These are phyloP conservation scores for Nymphaea colorata DNA, from an alignment of 164 flowering plant species.

Conservation along the genomic window DNA sequence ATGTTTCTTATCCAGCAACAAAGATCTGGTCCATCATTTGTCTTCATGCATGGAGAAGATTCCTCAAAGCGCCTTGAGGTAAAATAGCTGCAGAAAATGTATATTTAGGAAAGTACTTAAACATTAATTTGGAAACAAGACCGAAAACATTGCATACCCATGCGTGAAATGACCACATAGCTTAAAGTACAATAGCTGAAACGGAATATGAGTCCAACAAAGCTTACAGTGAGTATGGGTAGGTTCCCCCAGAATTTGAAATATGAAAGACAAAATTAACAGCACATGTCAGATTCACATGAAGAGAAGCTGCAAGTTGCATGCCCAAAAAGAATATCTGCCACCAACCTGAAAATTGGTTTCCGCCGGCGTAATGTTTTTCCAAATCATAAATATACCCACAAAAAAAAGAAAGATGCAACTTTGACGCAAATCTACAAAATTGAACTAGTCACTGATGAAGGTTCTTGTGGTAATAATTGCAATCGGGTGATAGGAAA, in stretches of 20 bases:
- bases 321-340: background rate
- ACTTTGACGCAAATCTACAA: background rate
- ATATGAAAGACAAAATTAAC: background rate
- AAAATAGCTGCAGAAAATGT: background rate
- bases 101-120: background rate
- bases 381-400: too few relatives aligned
- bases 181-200: background rate
- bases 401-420: too few relatives aligned
- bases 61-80: background rate
- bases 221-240: background rate
- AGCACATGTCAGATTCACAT: background rate
- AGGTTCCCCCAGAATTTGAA: background rate
- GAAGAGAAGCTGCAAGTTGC: background rate
- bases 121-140: background rate
- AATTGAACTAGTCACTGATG: background rate
- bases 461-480: background rate
- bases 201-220: background rate
- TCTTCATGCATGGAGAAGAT: too few relatives aligned
- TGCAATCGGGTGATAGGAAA: background rate
- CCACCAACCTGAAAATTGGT: too few relatives aligned
- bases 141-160: background rate
- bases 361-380: too few relatives aligned
- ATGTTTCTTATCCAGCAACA: background rate
- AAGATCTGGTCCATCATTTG: background rate
- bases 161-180: background rate